Evolutionary conservation across 768 basidiomycete genomes (phyloP).

Genomic region (Pleurotus giganteus): DNA sequence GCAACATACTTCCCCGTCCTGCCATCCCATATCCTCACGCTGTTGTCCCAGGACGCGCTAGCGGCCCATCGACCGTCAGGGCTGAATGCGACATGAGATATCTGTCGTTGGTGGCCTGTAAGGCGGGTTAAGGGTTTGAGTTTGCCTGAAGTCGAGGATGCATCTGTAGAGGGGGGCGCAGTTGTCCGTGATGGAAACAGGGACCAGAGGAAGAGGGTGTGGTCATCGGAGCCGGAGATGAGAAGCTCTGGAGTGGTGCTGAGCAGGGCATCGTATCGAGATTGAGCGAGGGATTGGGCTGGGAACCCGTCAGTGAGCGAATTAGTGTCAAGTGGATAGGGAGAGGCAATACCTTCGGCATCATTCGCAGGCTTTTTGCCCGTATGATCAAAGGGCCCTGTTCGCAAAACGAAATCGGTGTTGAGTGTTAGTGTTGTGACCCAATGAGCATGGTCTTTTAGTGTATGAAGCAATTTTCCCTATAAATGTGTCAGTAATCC

Average conservation of each 20-base stretch:
- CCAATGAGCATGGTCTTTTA: conserved; percentile 98
- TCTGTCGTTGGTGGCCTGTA: conserved; percentile 93
- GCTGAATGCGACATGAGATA: conserved; percentile 91
- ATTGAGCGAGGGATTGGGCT: conserved; percentile 77
- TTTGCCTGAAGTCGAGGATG: conserved; percentile 17
- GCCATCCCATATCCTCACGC: conserved; percentile 91
- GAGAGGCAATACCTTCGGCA: conserved; percentile 73
- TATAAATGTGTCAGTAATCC: conserved; percentile 25
- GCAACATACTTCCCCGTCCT: conserved; percentile 84
- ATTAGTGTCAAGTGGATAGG: background rate
- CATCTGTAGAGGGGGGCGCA: conserved; percentile 23
- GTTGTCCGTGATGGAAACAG: conserved; percentile 49
- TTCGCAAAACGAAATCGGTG: conserved; percentile 92
- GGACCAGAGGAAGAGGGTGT: conserved; percentile 96
- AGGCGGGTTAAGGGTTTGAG: conserved; percentile 59
- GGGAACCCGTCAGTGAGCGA: background rate
- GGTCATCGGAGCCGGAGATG: conserved; percentile 97
- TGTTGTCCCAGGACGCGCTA: conserved; percentile 87
- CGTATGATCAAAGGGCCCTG: conserved; percentile 92
- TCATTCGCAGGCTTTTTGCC: conserved; percentile 77
- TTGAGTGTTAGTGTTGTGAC: conserved; percentile 95
- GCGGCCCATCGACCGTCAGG: conserved; percentile 93
- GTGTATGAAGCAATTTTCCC: conserved; percentile 80
- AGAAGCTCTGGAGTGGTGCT: conserved; percentile 72
- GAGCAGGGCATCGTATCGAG: conserved; percentile 73